Evolutionary conservation across 2,329 filamentous ascomycete species (phyloP), one percentile per base, ranked within the genome.

Genomic region (Sphaerulina populicola): DNA sequence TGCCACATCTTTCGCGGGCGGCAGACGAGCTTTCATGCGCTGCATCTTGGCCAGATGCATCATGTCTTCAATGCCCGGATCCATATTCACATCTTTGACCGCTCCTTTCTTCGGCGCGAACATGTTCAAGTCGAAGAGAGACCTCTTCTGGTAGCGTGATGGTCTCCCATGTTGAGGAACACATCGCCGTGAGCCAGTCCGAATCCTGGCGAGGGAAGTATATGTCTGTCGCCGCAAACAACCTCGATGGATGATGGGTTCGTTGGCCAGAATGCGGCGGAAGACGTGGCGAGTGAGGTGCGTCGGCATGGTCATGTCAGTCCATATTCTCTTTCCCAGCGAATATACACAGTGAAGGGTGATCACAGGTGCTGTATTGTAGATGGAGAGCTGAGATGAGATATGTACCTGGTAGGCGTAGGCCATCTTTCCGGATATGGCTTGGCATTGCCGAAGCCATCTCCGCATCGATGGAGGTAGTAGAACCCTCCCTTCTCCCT

Each of bases 1-100:
- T 0, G 80, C 68, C 2, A 95, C 72, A 31, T 86, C 79, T n/a
- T 74, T 66, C 2, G 74, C 71, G 0, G 78, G 68, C 12, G 87
- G 88, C 8, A 80, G 77, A 31, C 88, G 79, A 33, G 82, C 73
- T 46, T 78, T 76, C 50, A 86, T 77, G 46, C 78, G 74, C 58
- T 83, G 71, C 54, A 80, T 78, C 58, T 79, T 79, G 47, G 78
- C 73, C 66, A 88, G 78, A 52, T 86, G 78, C 61, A 86, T 77
- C 71, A 95, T 79, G 12, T 77, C 78, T 57, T 81, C 80, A 62
- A 89, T 79, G 47, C 88, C 89, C 0, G 80, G 85, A 62, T 82
- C 85, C 54, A 82, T 72, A 60, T 82, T 76, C 45, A 82, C 74
- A 18, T 80, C 74, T 65, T 81, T 83, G 39, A 82, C 69, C 51